phyloP scores from a whole-genome alignment of 441 rosid species.

The Erodium texanum region DNA sequence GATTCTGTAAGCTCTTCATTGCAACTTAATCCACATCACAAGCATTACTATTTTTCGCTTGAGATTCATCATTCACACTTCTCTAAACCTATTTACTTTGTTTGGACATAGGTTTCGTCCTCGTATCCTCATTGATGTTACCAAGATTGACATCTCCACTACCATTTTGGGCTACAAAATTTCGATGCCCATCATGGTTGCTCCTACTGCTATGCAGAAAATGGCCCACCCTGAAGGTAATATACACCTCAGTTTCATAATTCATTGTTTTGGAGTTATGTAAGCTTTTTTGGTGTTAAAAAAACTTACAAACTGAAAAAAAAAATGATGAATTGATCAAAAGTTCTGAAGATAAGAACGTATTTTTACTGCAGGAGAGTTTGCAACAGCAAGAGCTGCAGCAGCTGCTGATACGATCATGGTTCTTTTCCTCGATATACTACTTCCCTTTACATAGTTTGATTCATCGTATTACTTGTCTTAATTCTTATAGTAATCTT shows the following conservation, averaged over 20 bases:
- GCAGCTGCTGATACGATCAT: constrained; percentile 78
- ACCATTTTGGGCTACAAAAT: constrained; percentile 76
- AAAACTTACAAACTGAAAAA: too few relatives aligned
- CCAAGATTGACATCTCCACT: constrained; percentile 68
- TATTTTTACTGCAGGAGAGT: constrained; percentile 54
- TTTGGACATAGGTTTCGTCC: constrained; percentile 66
- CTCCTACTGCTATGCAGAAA: constrained; percentile 95
- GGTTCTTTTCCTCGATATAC: constrained; percentile 34
- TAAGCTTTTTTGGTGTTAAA: too few relatives aligned
- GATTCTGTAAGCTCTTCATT: constrained; percentile 52
- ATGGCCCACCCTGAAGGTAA: constrained; percentile 98
- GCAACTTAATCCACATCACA: neutral
- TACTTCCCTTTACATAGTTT: neutral
- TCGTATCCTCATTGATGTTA: constrained; percentile 76
- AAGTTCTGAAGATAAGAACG: neutral
- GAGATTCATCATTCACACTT: neutral
- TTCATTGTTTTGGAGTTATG: too few relatives aligned
- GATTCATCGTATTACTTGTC: neutral
- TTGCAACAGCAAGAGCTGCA: constrained; percentile 92
- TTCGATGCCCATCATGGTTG: constrained; percentile 98
- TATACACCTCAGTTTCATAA: constrained; percentile 10
- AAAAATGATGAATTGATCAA: neutral
- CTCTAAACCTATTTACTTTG: neutral
- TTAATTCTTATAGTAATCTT: neutral
- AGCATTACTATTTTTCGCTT: neutral